These are phyloP conservation scores for Trametes hirsuta DNA, from an alignment of 1,284 basidiomycete genomes.

Conservation along the genomic window DNA sequence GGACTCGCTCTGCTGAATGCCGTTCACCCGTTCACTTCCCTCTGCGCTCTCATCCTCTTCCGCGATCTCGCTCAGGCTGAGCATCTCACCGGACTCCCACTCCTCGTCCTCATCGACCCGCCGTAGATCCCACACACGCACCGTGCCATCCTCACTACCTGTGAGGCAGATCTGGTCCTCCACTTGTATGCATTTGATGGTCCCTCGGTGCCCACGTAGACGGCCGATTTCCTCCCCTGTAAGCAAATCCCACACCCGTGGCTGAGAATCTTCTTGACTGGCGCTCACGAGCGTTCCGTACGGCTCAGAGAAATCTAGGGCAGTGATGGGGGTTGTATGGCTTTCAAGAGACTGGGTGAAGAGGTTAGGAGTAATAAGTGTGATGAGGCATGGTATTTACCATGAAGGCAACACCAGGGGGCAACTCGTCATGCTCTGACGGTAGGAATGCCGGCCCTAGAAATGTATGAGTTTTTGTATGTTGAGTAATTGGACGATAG, in stretches of 20 bases:
- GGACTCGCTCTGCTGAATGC: slow-evolving; percentile 29
- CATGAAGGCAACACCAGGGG: slow-evolving; percentile 96
- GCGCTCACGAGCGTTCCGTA: slow-evolving; percentile 93
- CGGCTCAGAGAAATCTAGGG: slow-evolving; percentile 95
- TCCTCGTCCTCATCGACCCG: slow-evolving; percentile 77
- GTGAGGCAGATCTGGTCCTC: slow-evolving; percentile 92
- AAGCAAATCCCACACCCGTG: slow-evolving; percentile 88
- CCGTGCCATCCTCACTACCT: slow-evolving; percentile 84
- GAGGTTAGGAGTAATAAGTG: slow-evolving; percentile 5
- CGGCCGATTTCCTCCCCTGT: slow-evolving; percentile 81
- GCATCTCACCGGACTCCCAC: slow-evolving; percentile 58
- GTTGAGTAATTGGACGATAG: background rate
- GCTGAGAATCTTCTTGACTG: slow-evolving; percentile 77
- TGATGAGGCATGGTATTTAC: slow-evolving; percentile 42
- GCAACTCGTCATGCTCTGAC: slow-evolving; percentile 96
- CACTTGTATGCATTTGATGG: slow-evolving; percentile 91
- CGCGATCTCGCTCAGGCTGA: slow-evolving; percentile 62
- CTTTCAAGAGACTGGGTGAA: slow-evolving; percentile 71
- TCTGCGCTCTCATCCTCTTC: slow-evolving; percentile 58
- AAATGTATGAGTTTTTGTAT: background rate
- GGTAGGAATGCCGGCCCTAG: slow-evolving; percentile 93
- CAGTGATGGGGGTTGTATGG: slow-evolving; percentile 83
- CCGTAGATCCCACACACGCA: slow-evolving; percentile 88
- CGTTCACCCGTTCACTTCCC: slow-evolving; percentile 38
- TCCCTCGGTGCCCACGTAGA: slow-evolving; percentile 76